These are phyloP conservation scores for Staphylotrichum longicolle DNA, from an alignment of 495 filamentous ascomycete genomes.

Conservation along the genomic window DNA sequence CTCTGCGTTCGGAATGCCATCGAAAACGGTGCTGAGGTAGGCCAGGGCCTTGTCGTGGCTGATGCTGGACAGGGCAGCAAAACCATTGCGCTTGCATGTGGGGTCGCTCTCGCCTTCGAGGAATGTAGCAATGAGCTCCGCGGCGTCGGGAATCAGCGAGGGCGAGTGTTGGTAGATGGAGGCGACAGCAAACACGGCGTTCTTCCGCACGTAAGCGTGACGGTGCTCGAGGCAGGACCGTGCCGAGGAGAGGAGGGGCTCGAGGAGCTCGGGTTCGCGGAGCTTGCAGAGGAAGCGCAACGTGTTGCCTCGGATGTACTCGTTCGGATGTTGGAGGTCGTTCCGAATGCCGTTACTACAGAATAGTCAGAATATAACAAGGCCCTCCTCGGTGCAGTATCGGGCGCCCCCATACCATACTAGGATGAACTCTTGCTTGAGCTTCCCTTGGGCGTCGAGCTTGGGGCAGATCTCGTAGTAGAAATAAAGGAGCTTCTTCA, in stretches of 20 bases:
- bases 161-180: conserved; percentile 93
- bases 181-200: conserved; percentile 89
- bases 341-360: conserved; percentile 94
- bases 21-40: conserved; percentile 87
- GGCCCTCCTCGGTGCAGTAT: background rate
- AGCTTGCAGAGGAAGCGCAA: conserved; percentile 96
- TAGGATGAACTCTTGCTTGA: conserved; percentile 99
- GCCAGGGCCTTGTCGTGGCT: conserved; percentile 90
- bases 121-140: conserved; percentile 87
- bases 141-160: conserved; percentile 89
- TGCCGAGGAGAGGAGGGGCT: conserved; percentile 88
- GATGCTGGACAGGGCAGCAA: conserved; percentile 84
- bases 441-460: conserved; percentile 81
- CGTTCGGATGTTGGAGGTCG: conserved; percentile 95
- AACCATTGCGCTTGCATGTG: conserved; percentile 98
- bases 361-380: conserved; percentile 20
- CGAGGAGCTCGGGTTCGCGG: conserved; percentile 90
- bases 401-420: conserved; percentile 71
- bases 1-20: conserved; percentile 89
- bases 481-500: conserved; percentile 98
- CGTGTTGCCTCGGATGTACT: conserved; percentile 96
- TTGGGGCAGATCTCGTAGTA: conserved; percentile 99
- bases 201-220: conserved; percentile 97
- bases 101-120: conserved; percentile 88
- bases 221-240: conserved; percentile 90